Base-by-base conservation (phyloP, 805 yeast species). In the Suhomyces sp. region DNA sequence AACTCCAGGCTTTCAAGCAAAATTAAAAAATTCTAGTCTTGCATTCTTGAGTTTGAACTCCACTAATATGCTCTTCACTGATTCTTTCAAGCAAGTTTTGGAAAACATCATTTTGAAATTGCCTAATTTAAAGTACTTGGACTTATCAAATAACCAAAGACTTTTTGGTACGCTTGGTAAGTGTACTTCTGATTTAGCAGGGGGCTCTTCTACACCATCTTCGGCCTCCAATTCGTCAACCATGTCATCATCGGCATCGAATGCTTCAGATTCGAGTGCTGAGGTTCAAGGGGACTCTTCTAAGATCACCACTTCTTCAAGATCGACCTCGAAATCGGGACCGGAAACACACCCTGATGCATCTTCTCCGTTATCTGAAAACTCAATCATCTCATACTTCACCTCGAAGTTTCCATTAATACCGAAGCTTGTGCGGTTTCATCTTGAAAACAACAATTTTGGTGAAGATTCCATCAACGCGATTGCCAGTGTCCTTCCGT, bases 371-470 rank as follows among this genome's bases (percentile, higher is more conserved):
- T 21, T 25, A 6, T 26, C 36, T 14, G 40, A 36, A n/a, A 13
- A 22, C n/a, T 33, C 46, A 2, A 68, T 80, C 18, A 64, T 77
- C 38, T 72, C 74, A 8, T 74, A 74, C 40, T 64, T 88, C 43
- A 71, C 79, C 34, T 68, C 77, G 17, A 76, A 76, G 43, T 56
- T 90, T 24, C 96, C 96, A 9, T 59, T 79, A 27, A 83, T 85
- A 54, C 76, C 77, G 4, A 65, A 71, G 32, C 62, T 88, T 51
- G 63, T 74, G 20, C 65, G 95, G 42, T 57, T 90, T 22, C 90
- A 83, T 51, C 54, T 90, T 31, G 95, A 88, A 46, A 67, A 75
- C 45, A 83, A 86, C 51, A 74, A 74, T 27, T 66, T 88, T 18
- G 56, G 72, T 4, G 63, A 78, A 2, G 72, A 73, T 23, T 72